Evolutionary conservation across 495 filamentous ascomycete genomes (phyloP).

Genomic region (Beverwykella pulmonaria): DNA sequence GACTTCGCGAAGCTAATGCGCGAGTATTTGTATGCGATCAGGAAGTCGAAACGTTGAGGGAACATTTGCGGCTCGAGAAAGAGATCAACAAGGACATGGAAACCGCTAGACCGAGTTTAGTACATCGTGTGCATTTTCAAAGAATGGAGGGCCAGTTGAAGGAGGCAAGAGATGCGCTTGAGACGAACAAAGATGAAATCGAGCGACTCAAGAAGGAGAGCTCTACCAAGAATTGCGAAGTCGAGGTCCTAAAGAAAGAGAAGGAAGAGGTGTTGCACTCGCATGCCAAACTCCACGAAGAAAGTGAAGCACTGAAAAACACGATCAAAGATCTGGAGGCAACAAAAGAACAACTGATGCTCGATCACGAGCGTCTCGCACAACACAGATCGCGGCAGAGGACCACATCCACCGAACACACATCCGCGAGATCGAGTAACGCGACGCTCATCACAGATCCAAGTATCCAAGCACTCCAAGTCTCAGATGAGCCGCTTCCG

Average conservation of each 20-base stretch:
- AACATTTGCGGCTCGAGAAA: constrained; percentile 25
- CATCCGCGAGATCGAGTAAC: constrained; percentile 26
- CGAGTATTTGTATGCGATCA: constrained; percentile 9
- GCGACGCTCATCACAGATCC: constrained; percentile 29
- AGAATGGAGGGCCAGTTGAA: constrained; percentile 27
- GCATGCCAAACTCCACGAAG: neutral
- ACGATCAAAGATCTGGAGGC: constrained; percentile 19
- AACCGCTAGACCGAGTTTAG: constrained; percentile 22
- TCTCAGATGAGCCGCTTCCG: constrained; percentile 16
- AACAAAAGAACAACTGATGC: constrained; percentile 27
- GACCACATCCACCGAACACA: constrained; percentile 11
- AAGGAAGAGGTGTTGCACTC: neutral
- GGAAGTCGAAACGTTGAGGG: constrained; percentile 8
- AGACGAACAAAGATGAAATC: constrained; percentile 9
- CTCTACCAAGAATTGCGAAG: neutral
- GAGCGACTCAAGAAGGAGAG: neutral
- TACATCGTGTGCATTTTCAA: constrained; percentile 29
- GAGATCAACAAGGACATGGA: constrained; percentile 31
- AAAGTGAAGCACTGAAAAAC: constrained; percentile 15
- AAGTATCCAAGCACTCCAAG: neutral
- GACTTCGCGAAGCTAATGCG: constrained; percentile 13
- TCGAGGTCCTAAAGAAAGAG: neutral
- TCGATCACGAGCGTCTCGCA: constrained; percentile 28
- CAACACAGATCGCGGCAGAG: constrained; percentile 18
- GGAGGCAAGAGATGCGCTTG: constrained; percentile 10